A percentile compares a stretch with the other conserved stretches of the same genome.
Conservation (phyloP, 352 stramenopile species). For the Peronospora belbahrii region DNA sequence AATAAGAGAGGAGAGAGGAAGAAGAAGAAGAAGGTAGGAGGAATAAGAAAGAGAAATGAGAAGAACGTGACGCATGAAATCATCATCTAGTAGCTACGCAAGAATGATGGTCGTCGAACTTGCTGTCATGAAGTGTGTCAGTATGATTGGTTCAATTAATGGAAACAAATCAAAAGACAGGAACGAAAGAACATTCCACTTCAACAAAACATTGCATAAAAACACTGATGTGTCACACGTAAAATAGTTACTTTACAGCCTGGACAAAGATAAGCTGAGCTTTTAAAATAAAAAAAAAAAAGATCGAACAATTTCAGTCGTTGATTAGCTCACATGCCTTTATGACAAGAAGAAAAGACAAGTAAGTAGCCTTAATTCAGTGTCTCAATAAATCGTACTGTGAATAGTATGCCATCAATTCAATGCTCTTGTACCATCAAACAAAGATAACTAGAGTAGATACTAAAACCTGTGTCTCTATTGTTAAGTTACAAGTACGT, state of each 20-base stretch:
- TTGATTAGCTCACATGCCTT: no score
- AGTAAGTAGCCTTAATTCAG: no score
- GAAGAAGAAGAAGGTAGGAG: not conserved
- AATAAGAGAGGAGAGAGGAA: not conserved
- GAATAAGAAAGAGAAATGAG: constrained; percentile 12
- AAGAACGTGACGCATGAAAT: no score
- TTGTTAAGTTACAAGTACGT: constrained; percentile 15
- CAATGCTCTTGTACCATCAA: not conserved
- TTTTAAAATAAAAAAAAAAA: no score
- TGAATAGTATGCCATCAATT: not conserved
- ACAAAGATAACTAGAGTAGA: not conserved
- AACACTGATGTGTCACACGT: no score
- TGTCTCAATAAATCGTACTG: no score
- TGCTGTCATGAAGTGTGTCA: constrained; percentile 12
- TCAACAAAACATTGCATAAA: no score
- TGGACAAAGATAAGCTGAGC: no score
- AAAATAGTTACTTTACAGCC: no score
- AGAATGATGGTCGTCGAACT: constrained; percentile 13
- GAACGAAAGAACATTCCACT: not conserved
- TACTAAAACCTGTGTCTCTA: constrained; percentile 1
- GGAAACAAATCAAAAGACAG: not conserved
- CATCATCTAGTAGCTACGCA: constrained; percentile 5
- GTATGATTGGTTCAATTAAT: constrained; percentile 12
- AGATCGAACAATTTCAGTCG: no score
- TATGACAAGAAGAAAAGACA: no score